Conservation (phyloP, 305 asterid genomes). For the Fraxinus velutina region DNA sequence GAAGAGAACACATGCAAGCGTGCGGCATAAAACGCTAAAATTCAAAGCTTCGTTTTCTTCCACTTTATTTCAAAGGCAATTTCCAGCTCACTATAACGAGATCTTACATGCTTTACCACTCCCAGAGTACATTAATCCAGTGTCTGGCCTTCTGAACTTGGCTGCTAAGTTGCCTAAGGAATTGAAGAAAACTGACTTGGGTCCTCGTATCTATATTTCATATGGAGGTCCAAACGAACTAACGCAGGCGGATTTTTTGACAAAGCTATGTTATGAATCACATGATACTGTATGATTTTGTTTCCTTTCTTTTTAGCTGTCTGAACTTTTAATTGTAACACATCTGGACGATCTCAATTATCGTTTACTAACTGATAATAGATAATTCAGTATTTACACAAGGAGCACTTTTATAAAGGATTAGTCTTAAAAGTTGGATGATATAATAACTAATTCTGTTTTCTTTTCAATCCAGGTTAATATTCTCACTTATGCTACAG, state of each 20-base stretch:
- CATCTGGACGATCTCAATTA: not conserved
- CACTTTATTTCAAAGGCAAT: slow-evolving; percentile 63
- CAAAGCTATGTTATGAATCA: slow-evolving; percentile 70
- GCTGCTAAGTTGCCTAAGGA: slow-evolving; percentile 68
- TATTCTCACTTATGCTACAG: slow-evolving; percentile 83
- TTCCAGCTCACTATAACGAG: slow-evolving; percentile 73
- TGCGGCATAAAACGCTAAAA: slow-evolving; percentile 57
- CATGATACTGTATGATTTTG: slow-evolving; percentile 68
- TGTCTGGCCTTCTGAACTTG: slow-evolving; percentile 76
- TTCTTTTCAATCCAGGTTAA: slow-evolving; percentile 68
- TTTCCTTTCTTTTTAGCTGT: slow-evolving; percentile 19
- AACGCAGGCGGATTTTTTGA: slow-evolving; percentile 55
- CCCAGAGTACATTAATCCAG: slow-evolving; percentile 72
- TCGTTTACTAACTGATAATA: not conserved
- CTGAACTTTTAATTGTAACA: not conserved
- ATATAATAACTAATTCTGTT: slow-evolving; percentile 23
- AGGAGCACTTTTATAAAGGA: slow-evolving; percentile 11
- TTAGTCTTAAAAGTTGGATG: slow-evolving; percentile 2
- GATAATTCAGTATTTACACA: not conserved
- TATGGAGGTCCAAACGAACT: slow-evolving; percentile 78
- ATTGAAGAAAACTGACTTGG: slow-evolving; percentile 53
- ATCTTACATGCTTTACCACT: slow-evolving; percentile 71
- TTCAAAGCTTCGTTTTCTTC: slow-evolving; percentile 84
- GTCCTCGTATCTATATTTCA: slow-evolving; percentile 77
- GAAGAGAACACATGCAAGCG: slow-evolving; percentile 60